phyloP scores from a whole-genome alignment of 2,329 filamentous ascomycete genomes.

The Alternaria sp. region DNA sequence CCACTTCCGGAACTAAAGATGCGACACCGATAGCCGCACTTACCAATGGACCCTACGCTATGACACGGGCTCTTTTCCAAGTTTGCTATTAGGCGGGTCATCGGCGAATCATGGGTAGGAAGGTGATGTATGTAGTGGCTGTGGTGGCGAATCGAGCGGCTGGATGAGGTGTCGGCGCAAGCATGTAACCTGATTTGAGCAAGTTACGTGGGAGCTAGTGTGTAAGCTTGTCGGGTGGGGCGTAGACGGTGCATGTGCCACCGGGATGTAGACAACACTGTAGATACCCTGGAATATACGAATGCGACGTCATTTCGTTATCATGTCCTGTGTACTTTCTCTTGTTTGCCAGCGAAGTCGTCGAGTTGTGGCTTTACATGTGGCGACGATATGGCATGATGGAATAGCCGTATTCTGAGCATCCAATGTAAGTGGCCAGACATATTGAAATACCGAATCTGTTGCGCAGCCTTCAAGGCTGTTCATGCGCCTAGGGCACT shows the following conservation, averaged over 20 bases:
- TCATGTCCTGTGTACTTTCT: neutral
- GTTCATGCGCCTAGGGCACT: neutral
- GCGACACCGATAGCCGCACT: slow-evolving; percentile 31
- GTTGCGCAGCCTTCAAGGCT: slow-evolving; percentile 1
- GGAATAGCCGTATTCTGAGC: neutral
- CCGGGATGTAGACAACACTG: neutral
- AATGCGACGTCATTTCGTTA: neutral
- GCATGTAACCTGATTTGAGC: slow-evolving; percentile 31
- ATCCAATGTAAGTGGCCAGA: slow-evolving; percentile 1
- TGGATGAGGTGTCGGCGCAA: slow-evolving; percentile 15
- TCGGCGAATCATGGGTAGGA: slow-evolving; percentile 15
- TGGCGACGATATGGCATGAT: neutral
- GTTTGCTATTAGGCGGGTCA: slow-evolving; percentile 15
- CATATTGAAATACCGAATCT: neutral
- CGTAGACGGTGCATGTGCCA: slow-evolving; percentile 9
- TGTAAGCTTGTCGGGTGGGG: slow-evolving; percentile 14
- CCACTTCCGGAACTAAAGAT: slow-evolving; percentile 19
- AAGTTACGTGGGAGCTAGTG: slow-evolving; percentile 35
- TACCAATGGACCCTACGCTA: slow-evolving; percentile 10
- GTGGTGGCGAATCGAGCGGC: slow-evolving; percentile 19
- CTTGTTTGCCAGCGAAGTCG: neutral
- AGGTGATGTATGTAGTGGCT: slow-evolving; percentile 8
- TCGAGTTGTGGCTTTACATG: neutral
- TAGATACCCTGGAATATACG: neutral
- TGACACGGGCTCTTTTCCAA: slow-evolving; percentile 1